phyloP scores from a whole-genome alignment of 768 basidiomycete species.

The Amanita fuliginea region DNA sequence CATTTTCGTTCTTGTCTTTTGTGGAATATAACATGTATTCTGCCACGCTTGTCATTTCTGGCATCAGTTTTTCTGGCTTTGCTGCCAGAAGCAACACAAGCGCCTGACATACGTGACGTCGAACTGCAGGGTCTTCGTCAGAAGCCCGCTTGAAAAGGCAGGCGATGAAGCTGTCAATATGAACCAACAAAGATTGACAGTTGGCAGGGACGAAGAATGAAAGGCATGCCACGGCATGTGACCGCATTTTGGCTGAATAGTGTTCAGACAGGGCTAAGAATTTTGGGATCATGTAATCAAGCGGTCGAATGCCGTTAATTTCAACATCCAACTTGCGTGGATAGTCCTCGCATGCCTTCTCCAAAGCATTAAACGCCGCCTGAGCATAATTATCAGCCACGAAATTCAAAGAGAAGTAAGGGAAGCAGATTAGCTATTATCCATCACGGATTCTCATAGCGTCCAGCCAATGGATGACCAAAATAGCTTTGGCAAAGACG shows the following conservation, averaged over 20 bases:
- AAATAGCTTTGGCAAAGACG: conserved; percentile 4
- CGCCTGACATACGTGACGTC: conserved; percentile 91
- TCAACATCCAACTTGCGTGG: conserved; percentile 92
- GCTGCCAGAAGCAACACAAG: conserved; percentile 88
- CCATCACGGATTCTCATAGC: conserved; percentile 2
- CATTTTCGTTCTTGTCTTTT: conserved; percentile 94
- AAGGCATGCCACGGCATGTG: conserved; percentile 87
- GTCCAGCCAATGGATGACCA: not conserved
- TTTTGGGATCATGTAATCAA: conserved; percentile 95
- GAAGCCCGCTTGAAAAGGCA: conserved; percentile 92
- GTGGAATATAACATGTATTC: conserved; percentile 99
- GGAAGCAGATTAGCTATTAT: conserved; percentile 4
- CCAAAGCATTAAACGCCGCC: conserved; percentile 91
- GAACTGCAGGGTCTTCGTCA: conserved; percentile 88
- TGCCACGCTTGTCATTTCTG: conserved; percentile 89
- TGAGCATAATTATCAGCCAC: conserved; percentile 12
- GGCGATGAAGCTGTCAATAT: conserved; percentile 90
- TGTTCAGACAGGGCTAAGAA: conserved; percentile 87
- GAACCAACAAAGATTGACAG: conserved; percentile 77
- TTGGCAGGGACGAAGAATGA: conserved; percentile 87
- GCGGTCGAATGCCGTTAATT: conserved; percentile 83
- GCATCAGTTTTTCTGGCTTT: conserved; percentile 92
- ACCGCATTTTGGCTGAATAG: conserved; percentile 77
- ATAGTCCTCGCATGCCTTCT: conserved; percentile 95
- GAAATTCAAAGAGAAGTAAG: not conserved